Evolutionary conservation across 768 basidiomycete species (phyloP).

Genomic region (Tubosaeta sp.): DNA sequence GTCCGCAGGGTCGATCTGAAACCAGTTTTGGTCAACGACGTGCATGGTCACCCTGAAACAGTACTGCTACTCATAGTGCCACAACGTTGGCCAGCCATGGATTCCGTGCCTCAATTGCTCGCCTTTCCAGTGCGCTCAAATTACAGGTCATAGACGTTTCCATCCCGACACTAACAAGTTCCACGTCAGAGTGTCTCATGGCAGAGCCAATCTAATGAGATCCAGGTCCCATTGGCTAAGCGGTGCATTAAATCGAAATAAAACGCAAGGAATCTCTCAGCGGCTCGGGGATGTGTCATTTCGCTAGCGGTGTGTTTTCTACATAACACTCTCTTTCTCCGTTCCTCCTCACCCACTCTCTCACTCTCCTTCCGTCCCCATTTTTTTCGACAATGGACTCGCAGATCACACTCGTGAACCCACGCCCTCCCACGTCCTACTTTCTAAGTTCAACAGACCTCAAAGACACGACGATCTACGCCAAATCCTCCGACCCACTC

Average conservation of each 20-base stretch:
- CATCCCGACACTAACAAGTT: not conserved
- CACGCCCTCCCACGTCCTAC: conserved; percentile 25
- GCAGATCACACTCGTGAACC: conserved; percentile 23
- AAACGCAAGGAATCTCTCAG: not conserved
- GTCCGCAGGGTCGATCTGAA: not conserved
- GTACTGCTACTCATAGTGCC: not conserved
- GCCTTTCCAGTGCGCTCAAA: too few species aligned
- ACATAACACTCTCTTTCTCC: not conserved
- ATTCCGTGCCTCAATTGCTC: not conserved
- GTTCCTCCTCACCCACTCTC: not conserved
- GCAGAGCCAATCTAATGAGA: not conserved
- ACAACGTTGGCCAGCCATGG: not conserved
- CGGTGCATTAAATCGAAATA: not conserved
- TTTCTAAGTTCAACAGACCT: conserved; percentile 20
- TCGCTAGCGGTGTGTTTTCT: not conserved
- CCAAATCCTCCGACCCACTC: conserved; percentile 18
- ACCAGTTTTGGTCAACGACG: not conserved
- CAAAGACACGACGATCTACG: conserved; percentile 17
- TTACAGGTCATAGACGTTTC: not conserved
- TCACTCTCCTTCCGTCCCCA: not conserved
- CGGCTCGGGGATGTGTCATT: not conserved
- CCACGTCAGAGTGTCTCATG: not conserved
- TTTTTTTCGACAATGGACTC: conserved; percentile 24
- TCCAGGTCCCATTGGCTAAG: not conserved
- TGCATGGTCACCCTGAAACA: not conserved